These are phyloP conservation scores for Brassica hybrid DNA, from an alignment of 441 rosid species.

Conservation along the genomic window DNA sequence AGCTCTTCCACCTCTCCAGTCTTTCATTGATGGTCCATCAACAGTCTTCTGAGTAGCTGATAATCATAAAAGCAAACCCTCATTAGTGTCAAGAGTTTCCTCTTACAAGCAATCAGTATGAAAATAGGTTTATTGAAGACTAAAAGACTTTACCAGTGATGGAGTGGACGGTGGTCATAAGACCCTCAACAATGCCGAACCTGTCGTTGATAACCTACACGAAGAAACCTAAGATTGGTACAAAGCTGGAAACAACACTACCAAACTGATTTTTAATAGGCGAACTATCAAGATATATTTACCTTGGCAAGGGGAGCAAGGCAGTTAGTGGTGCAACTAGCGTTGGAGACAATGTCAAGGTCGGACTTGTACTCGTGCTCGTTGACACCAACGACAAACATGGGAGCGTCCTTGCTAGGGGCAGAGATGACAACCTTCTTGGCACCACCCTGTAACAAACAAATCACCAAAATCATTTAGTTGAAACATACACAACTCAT, in stretches of 20 bases:
- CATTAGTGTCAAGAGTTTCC: neutral
- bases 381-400: conserved; percentile 86
- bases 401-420: conserved; percentile 89
- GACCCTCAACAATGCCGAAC: conserved; percentile 88
- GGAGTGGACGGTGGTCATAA: conserved; percentile 85
- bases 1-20: conserved; percentile 97
- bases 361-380: conserved; percentile 83
- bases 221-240: neutral
- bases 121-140: neutral
- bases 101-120: neutral
- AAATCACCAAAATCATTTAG: neutral
- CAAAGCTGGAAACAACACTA: neutral
- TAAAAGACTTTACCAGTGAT: conserved; percentile 56
- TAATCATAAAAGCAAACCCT: neutral
- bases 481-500: neutral
- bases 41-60: conserved; percentile 87
- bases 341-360: conserved; percentile 57
- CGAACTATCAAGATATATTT: neutral
- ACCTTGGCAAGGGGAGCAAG: conserved; percentile 83
- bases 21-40: conserved; percentile 87
- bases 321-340: conserved; percentile 72
- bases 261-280: neutral
- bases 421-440: conserved; percentile 73
- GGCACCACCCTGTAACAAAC: conserved; percentile 72
- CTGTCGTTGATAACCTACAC: conserved; percentile 70